These are phyloP conservation scores for Chrysosporium keratinophilum DNA, from an alignment of 2,329 filamentous ascomycete genomes.

Conservation along the genomic window DNA sequence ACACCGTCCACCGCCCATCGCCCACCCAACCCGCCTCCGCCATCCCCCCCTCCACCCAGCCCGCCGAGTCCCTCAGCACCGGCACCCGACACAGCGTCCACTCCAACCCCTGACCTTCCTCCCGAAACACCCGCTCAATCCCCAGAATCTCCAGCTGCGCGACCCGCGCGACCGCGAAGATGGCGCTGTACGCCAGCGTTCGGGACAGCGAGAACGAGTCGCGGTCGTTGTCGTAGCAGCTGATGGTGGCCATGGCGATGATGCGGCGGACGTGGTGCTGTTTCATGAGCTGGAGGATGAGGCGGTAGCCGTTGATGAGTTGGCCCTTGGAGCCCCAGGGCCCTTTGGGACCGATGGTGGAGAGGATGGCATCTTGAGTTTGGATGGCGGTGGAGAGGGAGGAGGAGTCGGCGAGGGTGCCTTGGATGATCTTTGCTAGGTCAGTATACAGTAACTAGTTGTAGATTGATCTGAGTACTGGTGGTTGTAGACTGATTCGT, in stretches of 20 bases:
- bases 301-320: constrained; percentile 13
- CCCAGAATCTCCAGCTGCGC: constrained; percentile 14
- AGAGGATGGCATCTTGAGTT: constrained; percentile 19
- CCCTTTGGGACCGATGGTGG: constrained; percentile 15
- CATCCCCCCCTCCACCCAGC: constrained; percentile 8
- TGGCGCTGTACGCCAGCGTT: constrained; percentile 13
- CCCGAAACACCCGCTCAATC: constrained; percentile 13
- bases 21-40: constrained; percentile 17
- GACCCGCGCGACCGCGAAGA: constrained; percentile 11
- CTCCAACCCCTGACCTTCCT: constrained; percentile 14
- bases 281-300: constrained; percentile 23
- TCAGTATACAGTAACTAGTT: not conserved
- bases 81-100: constrained; percentile 17
- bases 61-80: constrained; percentile 9
- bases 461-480: not conserved
- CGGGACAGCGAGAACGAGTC: constrained; percentile 20
- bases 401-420: constrained; percentile 9
- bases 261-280: constrained; percentile 26
- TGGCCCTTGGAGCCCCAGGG: constrained; percentile 1
- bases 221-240: constrained; percentile 19
- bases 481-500: not conserved
- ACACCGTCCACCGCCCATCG: constrained; percentile 12
- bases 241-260: constrained; percentile 28
- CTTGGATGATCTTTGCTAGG: constrained; percentile 12
- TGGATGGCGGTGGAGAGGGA: constrained; percentile 15